phyloP scores from a whole-genome alignment of 192 early-diverging fungal species.

The Entomortierella parvispora region DNA sequence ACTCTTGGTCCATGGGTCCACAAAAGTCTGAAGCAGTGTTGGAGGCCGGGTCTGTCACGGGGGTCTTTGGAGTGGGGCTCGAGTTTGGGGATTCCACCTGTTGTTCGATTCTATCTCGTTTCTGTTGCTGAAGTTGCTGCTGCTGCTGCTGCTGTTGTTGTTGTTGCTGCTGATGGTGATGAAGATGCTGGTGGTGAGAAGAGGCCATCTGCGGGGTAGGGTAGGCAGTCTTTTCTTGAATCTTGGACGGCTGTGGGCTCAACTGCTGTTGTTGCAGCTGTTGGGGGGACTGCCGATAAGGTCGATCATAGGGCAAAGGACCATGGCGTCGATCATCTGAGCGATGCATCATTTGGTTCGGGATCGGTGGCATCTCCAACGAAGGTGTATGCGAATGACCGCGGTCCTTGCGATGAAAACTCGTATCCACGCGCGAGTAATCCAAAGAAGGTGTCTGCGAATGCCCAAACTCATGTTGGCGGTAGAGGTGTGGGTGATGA shows the following conservation, averaged over 20 bases:
- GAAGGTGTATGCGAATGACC: slow-evolving; percentile 46
- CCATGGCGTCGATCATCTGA: slow-evolving; percentile 25
- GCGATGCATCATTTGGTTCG: slow-evolving; percentile 41
- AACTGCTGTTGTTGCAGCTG: background rate
- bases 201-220: background rate
- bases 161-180: background rate
- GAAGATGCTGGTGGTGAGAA: background rate
- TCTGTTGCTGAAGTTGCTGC: slow-evolving; percentile 3
- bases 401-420: slow-evolving; percentile 9
- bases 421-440: slow-evolving; percentile 18
- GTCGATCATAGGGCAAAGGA: background rate
- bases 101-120: background rate
- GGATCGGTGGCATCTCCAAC: slow-evolving; percentile 45
- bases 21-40: background rate
- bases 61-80: background rate
- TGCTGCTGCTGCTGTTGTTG: background rate
- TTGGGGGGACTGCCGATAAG: background rate
- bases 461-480: slow-evolving; percentile 5
- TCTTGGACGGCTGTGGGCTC: background rate
- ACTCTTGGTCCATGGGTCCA: background rate
- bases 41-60: background rate
- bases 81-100: background rate
- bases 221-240: background rate
- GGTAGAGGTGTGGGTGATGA: background rate
- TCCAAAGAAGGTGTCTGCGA: slow-evolving; percentile 27